phyloP scores from a whole-genome alignment of 306 rosid species.

The Cucumis hystrix region DNA sequence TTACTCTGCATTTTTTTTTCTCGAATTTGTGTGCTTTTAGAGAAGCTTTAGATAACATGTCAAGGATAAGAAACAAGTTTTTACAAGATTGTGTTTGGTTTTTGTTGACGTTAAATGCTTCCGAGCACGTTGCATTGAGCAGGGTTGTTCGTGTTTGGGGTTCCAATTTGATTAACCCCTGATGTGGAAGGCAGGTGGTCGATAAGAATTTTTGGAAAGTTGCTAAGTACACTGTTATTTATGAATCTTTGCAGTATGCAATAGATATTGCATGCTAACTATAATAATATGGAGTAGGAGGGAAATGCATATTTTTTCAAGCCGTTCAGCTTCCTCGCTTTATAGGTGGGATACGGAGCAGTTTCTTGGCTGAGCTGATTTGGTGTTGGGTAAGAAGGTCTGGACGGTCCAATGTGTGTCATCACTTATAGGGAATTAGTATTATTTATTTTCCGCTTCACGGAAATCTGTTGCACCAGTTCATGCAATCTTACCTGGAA shows the following conservation, averaged over 20 bases:
- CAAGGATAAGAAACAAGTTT: not conserved
- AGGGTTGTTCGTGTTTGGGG: not conserved
- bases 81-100: not conserved
- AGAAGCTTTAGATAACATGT: not conserved
- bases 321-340: not conserved
- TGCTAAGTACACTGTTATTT: not conserved
- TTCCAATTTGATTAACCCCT: not conserved
- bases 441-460: not conserved
- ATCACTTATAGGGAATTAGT: not conserved
- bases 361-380: not conserved
- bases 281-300: not conserved
- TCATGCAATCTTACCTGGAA: not conserved
- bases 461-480: not conserved
- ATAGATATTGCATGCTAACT: not conserved
- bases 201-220: not conserved
- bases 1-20: not conserved
- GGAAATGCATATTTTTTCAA: not conserved
- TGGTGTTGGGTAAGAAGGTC: not conserved
- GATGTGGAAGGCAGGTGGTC: not conserved
- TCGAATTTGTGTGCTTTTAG: not conserved
- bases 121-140: not conserved
- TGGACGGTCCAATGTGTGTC: not conserved
- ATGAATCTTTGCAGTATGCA: not conserved
- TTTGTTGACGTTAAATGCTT: not conserved
- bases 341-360: not conserved